A percentile compares a stretch with the other conserved stretches of the same genome.
phyloP scores from a whole-genome alignment of 176 grass and related monocot species.

The Oryza coarctata region DNA sequence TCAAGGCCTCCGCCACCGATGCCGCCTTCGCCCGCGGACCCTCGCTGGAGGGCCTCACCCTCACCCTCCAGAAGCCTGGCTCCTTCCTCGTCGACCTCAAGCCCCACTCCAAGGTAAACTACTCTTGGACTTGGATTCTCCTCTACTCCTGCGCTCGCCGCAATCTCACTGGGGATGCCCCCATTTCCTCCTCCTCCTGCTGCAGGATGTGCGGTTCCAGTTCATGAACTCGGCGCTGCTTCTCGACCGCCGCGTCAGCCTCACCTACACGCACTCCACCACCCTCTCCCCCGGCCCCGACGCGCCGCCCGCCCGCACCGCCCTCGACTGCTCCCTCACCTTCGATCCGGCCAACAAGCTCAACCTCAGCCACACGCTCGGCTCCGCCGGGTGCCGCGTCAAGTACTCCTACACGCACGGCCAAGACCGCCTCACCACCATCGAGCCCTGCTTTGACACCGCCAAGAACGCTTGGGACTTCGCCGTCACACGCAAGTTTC shows the following conservation, averaged over 20 bases:
- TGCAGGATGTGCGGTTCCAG: constrained; percentile 84
- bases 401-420: constrained; percentile 90
- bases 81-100: constrained; percentile 80
- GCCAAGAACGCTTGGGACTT: constrained; percentile 84
- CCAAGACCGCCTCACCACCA: constrained; percentile 50
- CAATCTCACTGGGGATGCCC: no score
- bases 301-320: constrained; percentile 37
- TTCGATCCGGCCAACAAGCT: constrained; percentile 82
- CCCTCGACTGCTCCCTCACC: constrained; percentile 54
- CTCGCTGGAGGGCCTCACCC: constrained; percentile 66
- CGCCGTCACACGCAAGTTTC: constrained; percentile 63
- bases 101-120: constrained; percentile 47
- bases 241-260: constrained; percentile 71
- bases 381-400: constrained; percentile 52
- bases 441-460: constrained; percentile 78
- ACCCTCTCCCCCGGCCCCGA: not conserved
- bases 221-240: constrained; percentile 80
- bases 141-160: no score
- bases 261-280: constrained; percentile 72
- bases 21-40: constrained; percentile 72
- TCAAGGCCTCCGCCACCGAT: constrained; percentile 77
- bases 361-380: constrained; percentile 61
- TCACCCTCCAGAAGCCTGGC: constrained; percentile 88
- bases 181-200: not conserved
- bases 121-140: no score